Base-by-base conservation (phyloP, 257 asterid genomes). In the Mitragyna speciosa region DNA sequence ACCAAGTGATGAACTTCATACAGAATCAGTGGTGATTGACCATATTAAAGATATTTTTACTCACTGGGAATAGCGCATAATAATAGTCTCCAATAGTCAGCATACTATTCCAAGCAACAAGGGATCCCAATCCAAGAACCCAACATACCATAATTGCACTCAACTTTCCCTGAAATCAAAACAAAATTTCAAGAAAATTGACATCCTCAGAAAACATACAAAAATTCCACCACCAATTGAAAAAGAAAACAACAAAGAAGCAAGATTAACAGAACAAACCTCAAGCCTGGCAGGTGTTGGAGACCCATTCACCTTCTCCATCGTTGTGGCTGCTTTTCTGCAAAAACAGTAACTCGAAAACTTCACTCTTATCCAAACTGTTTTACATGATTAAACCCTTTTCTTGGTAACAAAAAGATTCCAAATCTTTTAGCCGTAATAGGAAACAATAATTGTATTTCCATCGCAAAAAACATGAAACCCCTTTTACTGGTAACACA, bases 241-340 rank as follows among this genome's bases (percentile, higher is more conserved):
- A 20, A 54, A 20, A 19, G 7, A 6, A n/a, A 3, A 41, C 41
- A 28, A 63, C 47, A 68, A 58, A n/a, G 31, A 9, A 56, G n/a
- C 49, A 9, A 39, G 22, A 24, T 4, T 15, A n/a, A 12, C 48
- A 36, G 68, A 73, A 86, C 89, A 77, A 84, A 94, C 98, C 97
- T 92, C 94, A 83, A 94, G 89, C 88, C 89, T 89, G 43, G 91
- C 83, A 45, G 92, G 91, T 70, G 22, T 72, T 54, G 93, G 56
- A 48, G 56, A 71, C 3, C 24, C 85, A 59, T 59, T 76, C 7
- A 83, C 65, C 49, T 84, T 84, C 52, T 0, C 76, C 30, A 28
- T 79, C 61, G 64, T 64, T 92, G 86, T 85, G 70, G 77, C 76
- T 81, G 69, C 79, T 76, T 78, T 26, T 69, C 76, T 69, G 76